A percentile compares a stretch with the other conserved stretches of the same genome.
Conservation (phyloP, 768 basidiomycete genomes). For the Trametopsis cervina region DNA sequence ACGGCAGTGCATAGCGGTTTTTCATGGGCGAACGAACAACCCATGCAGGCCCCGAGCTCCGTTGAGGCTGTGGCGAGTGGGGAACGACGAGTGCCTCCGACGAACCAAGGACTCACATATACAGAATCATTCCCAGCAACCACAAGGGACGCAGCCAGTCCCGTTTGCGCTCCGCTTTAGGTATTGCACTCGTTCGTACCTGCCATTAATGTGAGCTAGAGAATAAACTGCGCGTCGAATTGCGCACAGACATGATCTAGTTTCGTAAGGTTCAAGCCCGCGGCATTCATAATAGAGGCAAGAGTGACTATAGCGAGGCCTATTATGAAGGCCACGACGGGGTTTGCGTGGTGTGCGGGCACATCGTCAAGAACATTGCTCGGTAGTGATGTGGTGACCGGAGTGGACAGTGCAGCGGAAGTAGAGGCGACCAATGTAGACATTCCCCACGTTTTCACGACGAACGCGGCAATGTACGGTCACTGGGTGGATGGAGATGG, state of each 20-base stretch:
- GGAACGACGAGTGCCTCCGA: too few species aligned
- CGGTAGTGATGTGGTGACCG: not conserved
- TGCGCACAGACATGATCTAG: conserved; percentile 71
- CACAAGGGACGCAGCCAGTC: conserved; percentile 85
- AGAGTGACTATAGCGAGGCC: conserved; percentile 80
- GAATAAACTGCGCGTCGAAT: not conserved
- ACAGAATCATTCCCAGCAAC: conserved; percentile 89
- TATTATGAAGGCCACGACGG: conserved; percentile 72
- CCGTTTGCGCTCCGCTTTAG: conserved; percentile 62
- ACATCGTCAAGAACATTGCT: conserved; percentile 15
- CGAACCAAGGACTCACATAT: conserved; percentile 61
- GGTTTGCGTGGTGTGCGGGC: conserved; percentile 37
- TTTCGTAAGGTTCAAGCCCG: conserved; percentile 92
- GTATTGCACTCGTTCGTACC: conserved; percentile 70
- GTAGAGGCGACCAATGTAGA: not conserved
- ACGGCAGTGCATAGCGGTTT: too few species aligned
- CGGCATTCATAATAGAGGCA: conserved; percentile 83
- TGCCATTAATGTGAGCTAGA: conserved; percentile 19
- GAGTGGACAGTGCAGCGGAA: not conserved
- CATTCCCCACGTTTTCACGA: not conserved
- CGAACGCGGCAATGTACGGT: not conserved
- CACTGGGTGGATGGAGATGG: not conserved
- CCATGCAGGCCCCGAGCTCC: too few species aligned
- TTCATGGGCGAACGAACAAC: too few species aligned
- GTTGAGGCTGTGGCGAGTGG: too few species aligned